Conservation (phyloP, 768 basidiomycete species). For the Pisolithus albus region DNA sequence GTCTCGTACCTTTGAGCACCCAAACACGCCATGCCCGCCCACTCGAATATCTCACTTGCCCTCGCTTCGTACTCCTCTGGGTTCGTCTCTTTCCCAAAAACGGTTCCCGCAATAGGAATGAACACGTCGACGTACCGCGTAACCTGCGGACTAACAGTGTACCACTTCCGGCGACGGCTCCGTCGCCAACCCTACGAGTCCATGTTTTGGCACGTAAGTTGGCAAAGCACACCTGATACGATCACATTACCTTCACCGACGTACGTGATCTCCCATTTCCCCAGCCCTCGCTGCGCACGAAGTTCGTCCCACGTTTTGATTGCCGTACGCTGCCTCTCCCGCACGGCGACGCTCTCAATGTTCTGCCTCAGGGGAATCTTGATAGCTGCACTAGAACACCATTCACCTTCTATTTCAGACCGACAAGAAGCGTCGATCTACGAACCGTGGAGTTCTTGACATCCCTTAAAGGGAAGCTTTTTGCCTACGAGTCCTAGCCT, state of each 20-base stretch:
- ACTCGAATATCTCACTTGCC: conserved; percentile 52
- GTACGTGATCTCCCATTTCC: conserved; percentile 42
- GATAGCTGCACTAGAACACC: conserved; percentile 35
- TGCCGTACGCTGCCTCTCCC: conserved; percentile 34
- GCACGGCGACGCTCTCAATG: conserved; percentile 30
- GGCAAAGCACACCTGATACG: not conserved
- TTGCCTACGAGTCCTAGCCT: conserved; percentile 53
- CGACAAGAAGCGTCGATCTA: conserved; percentile 3
- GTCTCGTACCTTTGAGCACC: conserved; percentile 53
- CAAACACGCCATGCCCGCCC: conserved; percentile 64
- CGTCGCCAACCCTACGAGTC: not conserved
- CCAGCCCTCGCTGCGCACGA: conserved; percentile 27
- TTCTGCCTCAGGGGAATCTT: conserved; percentile 37
- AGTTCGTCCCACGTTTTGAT: conserved; percentile 45
- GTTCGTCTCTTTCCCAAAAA: conserved; percentile 25
- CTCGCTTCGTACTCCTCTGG: conserved; percentile 46
- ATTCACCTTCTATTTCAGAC: not conserved
- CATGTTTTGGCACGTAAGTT: not conserved
- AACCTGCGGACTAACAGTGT: conserved; percentile 18
- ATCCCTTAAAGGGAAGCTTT: conserved; percentile 46
- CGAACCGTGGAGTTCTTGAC: conserved; percentile 44
- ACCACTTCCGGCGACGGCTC: not conserved
- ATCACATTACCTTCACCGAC: conserved; percentile 17
- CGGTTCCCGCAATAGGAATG: conserved; percentile 34
- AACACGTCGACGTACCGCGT: conserved; percentile 28